Conservation (phyloP, 2,329 filamentous ascomycete species). For the Curvularia sp. region DNA sequence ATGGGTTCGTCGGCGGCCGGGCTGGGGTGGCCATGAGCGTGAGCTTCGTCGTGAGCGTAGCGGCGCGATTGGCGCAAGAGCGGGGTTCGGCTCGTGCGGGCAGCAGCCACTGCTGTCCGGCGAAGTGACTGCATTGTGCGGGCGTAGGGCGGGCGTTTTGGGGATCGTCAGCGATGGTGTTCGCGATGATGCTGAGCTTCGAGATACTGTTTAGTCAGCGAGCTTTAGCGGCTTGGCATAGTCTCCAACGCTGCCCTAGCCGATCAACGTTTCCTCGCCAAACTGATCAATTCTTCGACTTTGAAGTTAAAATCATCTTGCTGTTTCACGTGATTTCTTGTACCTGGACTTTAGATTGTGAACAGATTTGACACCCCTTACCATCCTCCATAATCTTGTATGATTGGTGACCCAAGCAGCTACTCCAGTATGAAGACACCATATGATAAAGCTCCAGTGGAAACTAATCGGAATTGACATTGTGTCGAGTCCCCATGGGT, state of each 20-base stretch:
- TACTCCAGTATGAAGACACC: not conserved
- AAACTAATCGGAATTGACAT: too few relatives aligned
- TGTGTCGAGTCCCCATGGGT: not conserved
- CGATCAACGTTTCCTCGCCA: not conserved
- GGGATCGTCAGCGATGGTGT: slow-evolving; percentile 19
- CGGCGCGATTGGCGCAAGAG: slow-evolving; percentile 53
- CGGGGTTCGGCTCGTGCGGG: slow-evolving; percentile 48
- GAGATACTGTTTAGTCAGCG: slow-evolving; percentile 21
- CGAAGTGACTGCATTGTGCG: slow-evolving; percentile 56
- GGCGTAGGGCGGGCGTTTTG: slow-evolving; percentile 32
- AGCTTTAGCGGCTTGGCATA: slow-evolving; percentile 27
- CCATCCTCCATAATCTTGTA: not conserved
- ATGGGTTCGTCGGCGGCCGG: slow-evolving; percentile 57
- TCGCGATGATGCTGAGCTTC: slow-evolving; percentile 42
- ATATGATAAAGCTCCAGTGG: too few relatives aligned
- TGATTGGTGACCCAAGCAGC: too few relatives aligned
- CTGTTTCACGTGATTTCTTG: not conserved
- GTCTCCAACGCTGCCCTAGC: not conserved
- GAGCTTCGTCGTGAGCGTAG: slow-evolving; percentile 49
- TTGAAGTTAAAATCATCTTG: not conserved
- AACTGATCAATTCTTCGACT: not conserved
- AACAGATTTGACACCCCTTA: not conserved
- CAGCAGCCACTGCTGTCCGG: slow-evolving; percentile 54
- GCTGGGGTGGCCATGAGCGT: slow-evolving; percentile 45
- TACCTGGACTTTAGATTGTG: not conserved